These are phyloP conservation scores for Chamaecrista fasciculata DNA, from an alignment of 306 rosid genomes.

Conservation along the genomic window DNA sequence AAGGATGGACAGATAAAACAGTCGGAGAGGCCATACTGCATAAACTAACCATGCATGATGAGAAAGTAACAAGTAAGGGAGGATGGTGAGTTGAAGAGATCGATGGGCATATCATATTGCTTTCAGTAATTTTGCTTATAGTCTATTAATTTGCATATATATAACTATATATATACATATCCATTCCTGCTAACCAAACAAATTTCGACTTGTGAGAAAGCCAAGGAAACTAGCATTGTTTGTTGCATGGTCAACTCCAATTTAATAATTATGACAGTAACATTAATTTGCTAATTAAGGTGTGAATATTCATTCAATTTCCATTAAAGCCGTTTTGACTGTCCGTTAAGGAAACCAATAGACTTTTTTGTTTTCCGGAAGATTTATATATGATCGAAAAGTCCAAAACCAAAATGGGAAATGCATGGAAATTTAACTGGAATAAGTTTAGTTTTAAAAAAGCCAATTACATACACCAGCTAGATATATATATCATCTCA, in stretches of 20 bases:
- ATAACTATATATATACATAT: too few species aligned
- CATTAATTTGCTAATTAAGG: neutral
- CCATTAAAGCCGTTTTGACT: neutral
- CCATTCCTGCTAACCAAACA: neutral
- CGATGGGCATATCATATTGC: neutral
- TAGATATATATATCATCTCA: too few species aligned
- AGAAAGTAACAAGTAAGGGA: neutral
- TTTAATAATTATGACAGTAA: neutral
- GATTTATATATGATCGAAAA: too few species aligned
- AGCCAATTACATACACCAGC: too few species aligned
- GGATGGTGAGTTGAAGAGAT: neutral
- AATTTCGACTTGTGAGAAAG: neutral
- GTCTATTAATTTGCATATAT: neutral
- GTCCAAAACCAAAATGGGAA: too few species aligned
- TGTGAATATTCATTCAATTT: neutral
- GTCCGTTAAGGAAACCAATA: neutral
- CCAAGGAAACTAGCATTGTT: neutral
- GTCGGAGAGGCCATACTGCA: neutral
- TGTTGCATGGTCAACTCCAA: neutral
- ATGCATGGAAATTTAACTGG: neutral
- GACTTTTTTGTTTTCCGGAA: too few species aligned
- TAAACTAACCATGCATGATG: neutral
- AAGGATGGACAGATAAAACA: neutral
- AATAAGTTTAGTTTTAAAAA: neutral
- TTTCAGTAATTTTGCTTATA: neutral